Conservation (phyloP, 2,329 filamentous ascomycete species). For the Tolypocladium cylindrosporum region DNA sequence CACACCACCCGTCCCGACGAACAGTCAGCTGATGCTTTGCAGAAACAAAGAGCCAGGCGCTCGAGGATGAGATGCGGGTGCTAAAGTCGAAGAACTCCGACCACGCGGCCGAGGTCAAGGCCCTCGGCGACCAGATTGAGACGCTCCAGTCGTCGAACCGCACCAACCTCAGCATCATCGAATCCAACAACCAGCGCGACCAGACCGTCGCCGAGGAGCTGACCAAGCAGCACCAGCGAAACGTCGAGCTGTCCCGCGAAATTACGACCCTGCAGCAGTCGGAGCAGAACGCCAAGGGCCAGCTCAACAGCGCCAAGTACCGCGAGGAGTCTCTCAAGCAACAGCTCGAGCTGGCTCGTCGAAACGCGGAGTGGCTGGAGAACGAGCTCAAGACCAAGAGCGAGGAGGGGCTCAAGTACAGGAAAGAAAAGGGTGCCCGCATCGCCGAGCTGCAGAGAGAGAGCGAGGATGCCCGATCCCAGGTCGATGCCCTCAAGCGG, state of each 20-base stretch:
- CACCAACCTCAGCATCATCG: constrained; percentile 78
- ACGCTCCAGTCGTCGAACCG: constrained; percentile 87
- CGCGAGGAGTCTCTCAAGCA: constrained; percentile 84
- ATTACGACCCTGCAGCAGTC: constrained; percentile 73
- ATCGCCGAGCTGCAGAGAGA: constrained; percentile 82
- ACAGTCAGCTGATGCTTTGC: constrained; percentile 3
- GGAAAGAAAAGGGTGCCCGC: constrained; percentile 88
- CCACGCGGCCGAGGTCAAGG: constrained; percentile 64
- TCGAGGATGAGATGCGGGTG: constrained; percentile 74
- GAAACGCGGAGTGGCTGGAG: constrained; percentile 90
- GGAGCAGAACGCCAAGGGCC: constrained; percentile 71
- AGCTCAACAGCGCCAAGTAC: constrained; percentile 75
- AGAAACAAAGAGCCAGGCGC: constrained; percentile 66
- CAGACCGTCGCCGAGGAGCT: constrained; percentile 80
- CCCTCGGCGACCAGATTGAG: constrained; percentile 71
- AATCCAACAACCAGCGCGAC: constrained; percentile 80
- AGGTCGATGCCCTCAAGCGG: constrained; percentile 66
- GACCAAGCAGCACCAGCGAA: constrained; percentile 80
- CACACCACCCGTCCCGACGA: background rate
- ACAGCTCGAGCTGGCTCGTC: constrained; percentile 78
- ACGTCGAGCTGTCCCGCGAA: constrained; percentile 73
- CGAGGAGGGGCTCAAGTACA: constrained; percentile 76
- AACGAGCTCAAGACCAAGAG: constrained; percentile 84
- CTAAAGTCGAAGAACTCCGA: constrained; percentile 67
- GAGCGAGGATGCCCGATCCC: constrained; percentile 74